Evolutionary conservation across 2,329 filamentous ascomycete species (phyloP).

Genomic region (Claviceps spartinae): DNA sequence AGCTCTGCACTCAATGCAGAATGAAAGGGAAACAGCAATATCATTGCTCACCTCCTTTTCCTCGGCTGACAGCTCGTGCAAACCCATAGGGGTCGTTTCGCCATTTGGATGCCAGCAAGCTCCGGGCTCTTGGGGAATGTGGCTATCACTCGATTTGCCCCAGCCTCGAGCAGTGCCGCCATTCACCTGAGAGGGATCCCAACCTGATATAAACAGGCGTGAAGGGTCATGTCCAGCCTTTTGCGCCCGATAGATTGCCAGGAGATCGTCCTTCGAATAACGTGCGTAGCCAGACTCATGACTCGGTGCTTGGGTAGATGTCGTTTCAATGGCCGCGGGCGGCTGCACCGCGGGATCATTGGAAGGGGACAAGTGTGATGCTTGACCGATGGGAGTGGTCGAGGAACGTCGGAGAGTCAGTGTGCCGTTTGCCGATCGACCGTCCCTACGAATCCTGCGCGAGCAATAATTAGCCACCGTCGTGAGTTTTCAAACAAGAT

Average conservation of each 20-base stretch:
- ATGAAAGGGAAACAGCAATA: not conserved
- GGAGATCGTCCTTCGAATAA: constrained; percentile 67
- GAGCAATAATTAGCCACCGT: not conserved
- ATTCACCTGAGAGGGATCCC: constrained; percentile 64
- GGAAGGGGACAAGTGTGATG: constrained; percentile 22
- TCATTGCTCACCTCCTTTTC: constrained; percentile 41
- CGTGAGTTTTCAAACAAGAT: not conserved
- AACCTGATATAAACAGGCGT: constrained; percentile 58
- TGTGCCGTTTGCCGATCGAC: constrained; percentile 46
- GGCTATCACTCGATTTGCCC: constrained; percentile 65
- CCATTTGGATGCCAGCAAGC: constrained; percentile 79
- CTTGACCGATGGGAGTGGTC: constrained; percentile 37
- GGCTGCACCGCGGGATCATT: constrained; percentile 27
- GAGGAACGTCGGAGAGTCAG: constrained; percentile 52
- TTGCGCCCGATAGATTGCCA: constrained; percentile 52
- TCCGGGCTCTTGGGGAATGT: constrained; percentile 67
- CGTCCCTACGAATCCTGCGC: constrained; percentile 44
- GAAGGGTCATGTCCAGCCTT: constrained; percentile 41
- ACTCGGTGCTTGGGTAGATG: constrained; percentile 17
- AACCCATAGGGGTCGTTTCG: constrained; percentile 53
- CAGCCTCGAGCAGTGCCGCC: constrained; percentile 50
- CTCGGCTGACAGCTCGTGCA: constrained; percentile 53
- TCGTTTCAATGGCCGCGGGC: constrained; percentile 20
- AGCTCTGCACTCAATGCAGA: not conserved
- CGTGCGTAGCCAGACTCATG: constrained; percentile 35